A percentile compares a stretch with the other conserved stretches of the same genome.
Evolutionary conservation across 106 monocot genomes (phyloP).

Genomic region (Acanthochlamys bracteata): DNA sequence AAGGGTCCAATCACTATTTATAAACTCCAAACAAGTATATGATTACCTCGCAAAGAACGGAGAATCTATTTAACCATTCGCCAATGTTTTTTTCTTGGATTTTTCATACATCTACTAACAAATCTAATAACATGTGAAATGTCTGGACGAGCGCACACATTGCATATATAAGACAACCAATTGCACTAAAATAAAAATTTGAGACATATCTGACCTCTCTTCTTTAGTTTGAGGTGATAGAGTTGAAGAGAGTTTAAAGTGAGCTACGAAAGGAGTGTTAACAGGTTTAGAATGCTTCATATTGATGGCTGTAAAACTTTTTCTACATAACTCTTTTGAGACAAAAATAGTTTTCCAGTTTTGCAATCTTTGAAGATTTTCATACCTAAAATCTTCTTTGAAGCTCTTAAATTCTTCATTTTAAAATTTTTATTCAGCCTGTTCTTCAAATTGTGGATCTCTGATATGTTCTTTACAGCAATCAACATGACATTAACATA

Average conservation of each 20-base stretch:
- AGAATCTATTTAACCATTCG: conserved; percentile 4
- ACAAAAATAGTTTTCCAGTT: background rate
- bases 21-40: background rate
- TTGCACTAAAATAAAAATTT: background rate
- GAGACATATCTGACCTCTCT: background rate
- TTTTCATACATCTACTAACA: conserved; percentile 6
- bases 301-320: background rate
- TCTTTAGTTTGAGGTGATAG: background rate
- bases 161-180: background rate
- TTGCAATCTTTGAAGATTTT: background rate
- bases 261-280: background rate
- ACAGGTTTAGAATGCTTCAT: background rate
- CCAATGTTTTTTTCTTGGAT: conserved; percentile 9
- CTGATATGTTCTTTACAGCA: too few species aligned
- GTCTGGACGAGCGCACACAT: conserved; percentile 4
- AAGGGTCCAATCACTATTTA: background rate
- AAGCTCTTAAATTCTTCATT: too few species aligned
- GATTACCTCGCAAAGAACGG: background rate
- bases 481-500: conserved; percentile 4
- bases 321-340: background rate
- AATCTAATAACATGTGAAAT: conserved; percentile 1
- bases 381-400: background rate
- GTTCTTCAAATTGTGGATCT: too few species aligned
- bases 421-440: too few species aligned
- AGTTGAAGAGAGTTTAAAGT: background rate